Base-by-base conservation (phyloP, 495 filamentous ascomycete genomes). In the Hypoxylon perforatum region DNA sequence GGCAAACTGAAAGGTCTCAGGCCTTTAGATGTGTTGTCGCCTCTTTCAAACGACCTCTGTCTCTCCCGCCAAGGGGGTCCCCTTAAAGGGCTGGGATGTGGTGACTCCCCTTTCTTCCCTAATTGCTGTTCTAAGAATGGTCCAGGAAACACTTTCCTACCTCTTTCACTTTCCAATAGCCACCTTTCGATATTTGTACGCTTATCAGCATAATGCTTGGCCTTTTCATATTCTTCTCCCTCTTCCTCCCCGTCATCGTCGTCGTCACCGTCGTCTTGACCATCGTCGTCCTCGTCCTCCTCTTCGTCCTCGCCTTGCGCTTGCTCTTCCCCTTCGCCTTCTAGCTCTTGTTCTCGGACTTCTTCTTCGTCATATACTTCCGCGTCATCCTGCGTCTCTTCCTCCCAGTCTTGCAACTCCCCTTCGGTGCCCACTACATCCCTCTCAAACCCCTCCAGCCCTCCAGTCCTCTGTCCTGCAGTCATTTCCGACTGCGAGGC, bases 41-140 rank as follows among this genome's bases (percentile, higher is more conserved):
- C 23, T 52, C 60, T 54, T 28, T 69, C 65, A 17, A 69, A 64
- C 2, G 65, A 69, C 15, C 65, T 54, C 39, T 53, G 54, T 7
- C 60, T 56, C 18, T 55, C 55, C 21, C 65, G 49, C 65, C 65
- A 64, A 15, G 55, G 56, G 2, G 45, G 35, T 0, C 58, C 55
- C 48, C 41, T 69, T 10, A 28, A 33, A 3, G 35, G 36, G 15
- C 48, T 51, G 6, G n/a, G 23, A 6, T 46, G 8, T 12, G 30
- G 35, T 9, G 44, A 19, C 12, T 36, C 48, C 1, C 14, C 33
- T 14, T 10, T 28, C 10, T 39, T 28, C 9, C 49, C 49, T n/a
- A 48, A 48, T 25, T 35, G 8, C 4, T 21, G 53, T 33, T 67
- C 53, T 30, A 38, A 23, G 6, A 63, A 3, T 18, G 59, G 60